Percentiles rank a stretch among this genome's conserved stretches.
These are phyloP conservation scores for Hibiscus syriacus DNA, from an alignment of 345 rosid genomes.

Conservation along the genomic window DNA sequence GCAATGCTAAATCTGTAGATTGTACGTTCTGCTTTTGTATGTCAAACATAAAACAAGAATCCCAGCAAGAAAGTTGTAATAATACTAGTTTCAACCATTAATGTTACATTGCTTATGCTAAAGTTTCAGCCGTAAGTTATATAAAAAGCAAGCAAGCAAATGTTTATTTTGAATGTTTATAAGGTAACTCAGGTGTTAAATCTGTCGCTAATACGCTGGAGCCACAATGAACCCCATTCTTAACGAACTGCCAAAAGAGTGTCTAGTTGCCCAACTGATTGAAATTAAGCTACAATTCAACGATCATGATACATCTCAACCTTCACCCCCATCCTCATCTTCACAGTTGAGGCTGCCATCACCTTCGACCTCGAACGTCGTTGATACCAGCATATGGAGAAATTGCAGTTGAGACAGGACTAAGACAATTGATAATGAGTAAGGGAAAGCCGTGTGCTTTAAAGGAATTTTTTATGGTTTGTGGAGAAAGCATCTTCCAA, in stretches of 20 bases:
- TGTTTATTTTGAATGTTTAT: background rate
- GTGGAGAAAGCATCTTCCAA: conserved; percentile 22
- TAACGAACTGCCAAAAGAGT: conserved; percentile 15
- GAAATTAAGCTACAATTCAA: background rate
- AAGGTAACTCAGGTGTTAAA: background rate
- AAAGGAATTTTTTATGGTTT: background rate
- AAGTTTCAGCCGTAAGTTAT: background rate
- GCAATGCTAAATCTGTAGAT: too few relatives aligned
- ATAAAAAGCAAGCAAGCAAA: background rate
- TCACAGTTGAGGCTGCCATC: background rate
- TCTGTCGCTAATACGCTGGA: too few relatives aligned
- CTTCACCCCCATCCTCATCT: background rate
- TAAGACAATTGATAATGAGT: background rate
- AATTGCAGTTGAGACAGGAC: background rate
- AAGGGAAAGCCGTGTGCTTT: conserved; percentile 1
- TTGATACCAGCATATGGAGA: background rate
- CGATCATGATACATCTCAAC: background rate
- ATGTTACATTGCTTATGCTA: background rate
- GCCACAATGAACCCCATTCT: background rate
- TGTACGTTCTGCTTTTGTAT: too few relatives aligned
- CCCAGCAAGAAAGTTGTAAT: background rate
- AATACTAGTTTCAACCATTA: background rate
- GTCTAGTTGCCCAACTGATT: conserved; percentile 12
- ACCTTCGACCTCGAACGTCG: background rate
- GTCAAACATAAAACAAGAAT: background rate